Conservation (phyloP, 2,329 filamentous ascomycete species). For the Xylariaceae sp. region DNA sequence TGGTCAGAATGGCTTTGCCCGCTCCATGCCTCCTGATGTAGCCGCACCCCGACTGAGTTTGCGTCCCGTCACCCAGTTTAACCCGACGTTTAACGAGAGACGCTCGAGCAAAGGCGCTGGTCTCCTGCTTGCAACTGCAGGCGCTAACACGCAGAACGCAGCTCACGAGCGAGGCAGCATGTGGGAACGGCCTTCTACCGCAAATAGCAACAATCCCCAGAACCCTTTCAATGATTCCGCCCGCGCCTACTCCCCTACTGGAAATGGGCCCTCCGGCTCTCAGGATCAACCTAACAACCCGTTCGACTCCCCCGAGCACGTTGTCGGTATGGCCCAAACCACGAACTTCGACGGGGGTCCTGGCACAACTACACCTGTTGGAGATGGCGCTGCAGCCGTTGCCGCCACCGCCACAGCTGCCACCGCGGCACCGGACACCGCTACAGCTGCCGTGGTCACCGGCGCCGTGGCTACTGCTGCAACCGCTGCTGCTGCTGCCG, state of each 20-base stretch:
- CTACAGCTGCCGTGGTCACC: conserved; percentile 30
- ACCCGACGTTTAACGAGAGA: conserved; percentile 60
- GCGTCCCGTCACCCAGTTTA: conserved; percentile 78
- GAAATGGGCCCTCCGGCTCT: conserved; percentile 31
- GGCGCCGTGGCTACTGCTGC: no score
- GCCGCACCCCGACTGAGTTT: conserved; percentile 78
- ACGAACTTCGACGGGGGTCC: conserved; percentile 29
- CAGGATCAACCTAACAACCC: conserved; percentile 35
- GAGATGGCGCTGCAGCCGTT: conserved; percentile 38
- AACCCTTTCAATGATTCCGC: conserved; percentile 68
- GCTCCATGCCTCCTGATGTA: conserved; percentile 43
- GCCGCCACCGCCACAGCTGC: conserved; percentile 30
- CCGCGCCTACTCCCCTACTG: conserved; percentile 42
- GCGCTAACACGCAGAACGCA: conserved; percentile 22
- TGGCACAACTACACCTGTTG: conserved; percentile 38
- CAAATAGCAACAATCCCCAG: conserved; percentile 47
- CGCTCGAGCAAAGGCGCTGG: conserved; percentile 47
- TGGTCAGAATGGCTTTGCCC: conserved; percentile 34
- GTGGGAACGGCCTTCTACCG: conserved; percentile 47
- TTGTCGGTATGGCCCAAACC: conserved; percentile 39
- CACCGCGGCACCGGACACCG: conserved; percentile 33
- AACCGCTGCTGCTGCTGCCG: conserved; percentile 31
- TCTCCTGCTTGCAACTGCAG: conserved; percentile 34
- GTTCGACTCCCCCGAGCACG: conserved; percentile 34
- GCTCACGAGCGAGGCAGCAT: conserved; percentile 36